Evolutionary conservation across 306 rosid genomes (phyloP).

Genomic region (Cyclanthera cordifolia): DNA sequence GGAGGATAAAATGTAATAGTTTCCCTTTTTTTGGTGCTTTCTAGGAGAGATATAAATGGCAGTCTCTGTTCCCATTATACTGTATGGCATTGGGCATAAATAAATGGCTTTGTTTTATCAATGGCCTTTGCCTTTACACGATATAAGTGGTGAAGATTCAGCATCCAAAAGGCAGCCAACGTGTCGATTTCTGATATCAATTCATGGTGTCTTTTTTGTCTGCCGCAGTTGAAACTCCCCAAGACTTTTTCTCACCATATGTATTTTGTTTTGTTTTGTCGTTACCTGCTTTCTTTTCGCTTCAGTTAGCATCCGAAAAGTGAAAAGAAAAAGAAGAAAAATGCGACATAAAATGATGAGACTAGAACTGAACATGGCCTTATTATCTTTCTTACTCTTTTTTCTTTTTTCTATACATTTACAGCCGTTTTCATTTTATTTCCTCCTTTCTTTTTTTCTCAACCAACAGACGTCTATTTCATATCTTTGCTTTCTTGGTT

Average conservation of each 20-base stretch:
- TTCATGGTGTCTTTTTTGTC: slow-evolving; percentile 28
- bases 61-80: slow-evolving; percentile 6
- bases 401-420: background rate
- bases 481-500: background rate
- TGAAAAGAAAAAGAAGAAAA: background rate
- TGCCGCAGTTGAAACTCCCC: slow-evolving; percentile 25
- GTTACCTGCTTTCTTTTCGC: background rate
- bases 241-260: background rate
- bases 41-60: slow-evolving; percentile 6
- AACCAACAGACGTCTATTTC: background rate
- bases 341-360: background rate
- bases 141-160: slow-evolving; percentile 29
- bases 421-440: background rate
- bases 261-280: slow-evolving; percentile 9
- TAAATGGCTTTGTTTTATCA: background rate
- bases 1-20: slow-evolving; percentile 1
- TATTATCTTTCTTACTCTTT: background rate
- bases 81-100: background rate
- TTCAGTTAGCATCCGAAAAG: background rate
- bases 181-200: slow-evolving; percentile 25
- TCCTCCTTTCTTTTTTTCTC: background rate
- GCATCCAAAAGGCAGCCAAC: slow-evolving; percentile 27
- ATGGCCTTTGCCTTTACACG: background rate
- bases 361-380: slow-evolving; percentile 4
- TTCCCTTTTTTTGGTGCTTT: slow-evolving; percentile 7